These are phyloP conservation scores for Recurvomyces mirabilis DNA, from an alignment of 495 filamentous ascomycete genomes.

Conservation along the genomic window DNA sequence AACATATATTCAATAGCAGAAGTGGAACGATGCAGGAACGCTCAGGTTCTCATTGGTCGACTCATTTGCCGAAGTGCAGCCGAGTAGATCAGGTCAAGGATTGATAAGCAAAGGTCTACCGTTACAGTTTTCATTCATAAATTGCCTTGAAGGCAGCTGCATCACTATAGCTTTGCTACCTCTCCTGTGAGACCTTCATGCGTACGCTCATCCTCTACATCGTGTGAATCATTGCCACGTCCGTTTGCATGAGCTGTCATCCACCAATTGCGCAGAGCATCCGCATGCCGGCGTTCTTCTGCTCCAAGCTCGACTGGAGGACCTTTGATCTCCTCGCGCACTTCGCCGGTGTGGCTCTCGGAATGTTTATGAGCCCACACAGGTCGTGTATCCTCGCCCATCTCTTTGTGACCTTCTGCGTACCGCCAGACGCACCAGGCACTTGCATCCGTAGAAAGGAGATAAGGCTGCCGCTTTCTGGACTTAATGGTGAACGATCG, in stretches of 20 bases:
- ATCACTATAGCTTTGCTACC: background rate
- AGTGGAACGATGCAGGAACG: constrained; percentile 2
- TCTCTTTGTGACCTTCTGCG: background rate
- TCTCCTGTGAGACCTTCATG: background rate
- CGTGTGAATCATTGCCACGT: background rate
- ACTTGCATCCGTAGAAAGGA: constrained; percentile 34
- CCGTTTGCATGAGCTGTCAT: background rate
- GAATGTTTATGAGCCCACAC: constrained; percentile 23
- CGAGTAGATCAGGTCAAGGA: no score
- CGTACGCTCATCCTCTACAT: background rate
- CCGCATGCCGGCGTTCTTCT: constrained; percentile 47
- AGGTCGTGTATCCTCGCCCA: constrained; percentile 5
- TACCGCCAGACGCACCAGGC: constrained; percentile 33
- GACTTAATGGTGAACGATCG: constrained; percentile 58
- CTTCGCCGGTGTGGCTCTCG: constrained; percentile 2
- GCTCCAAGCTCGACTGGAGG: constrained; percentile 55
- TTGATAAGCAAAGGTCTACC: no score
- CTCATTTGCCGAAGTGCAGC: no score
- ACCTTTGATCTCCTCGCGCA: constrained; percentile 43
- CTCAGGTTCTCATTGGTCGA: no score
- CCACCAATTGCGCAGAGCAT: constrained; percentile 45
- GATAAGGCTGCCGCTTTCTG: constrained; percentile 38
- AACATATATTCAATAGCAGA: background rate
- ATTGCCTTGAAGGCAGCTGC: no score
- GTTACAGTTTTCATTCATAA: no score